A percentile compares a stretch with the other conserved stretches of the same genome.
Evolutionary conservation across 2,329 filamentous ascomycete species (phyloP).

Genomic region (Colletotrichum melonis): DNA sequence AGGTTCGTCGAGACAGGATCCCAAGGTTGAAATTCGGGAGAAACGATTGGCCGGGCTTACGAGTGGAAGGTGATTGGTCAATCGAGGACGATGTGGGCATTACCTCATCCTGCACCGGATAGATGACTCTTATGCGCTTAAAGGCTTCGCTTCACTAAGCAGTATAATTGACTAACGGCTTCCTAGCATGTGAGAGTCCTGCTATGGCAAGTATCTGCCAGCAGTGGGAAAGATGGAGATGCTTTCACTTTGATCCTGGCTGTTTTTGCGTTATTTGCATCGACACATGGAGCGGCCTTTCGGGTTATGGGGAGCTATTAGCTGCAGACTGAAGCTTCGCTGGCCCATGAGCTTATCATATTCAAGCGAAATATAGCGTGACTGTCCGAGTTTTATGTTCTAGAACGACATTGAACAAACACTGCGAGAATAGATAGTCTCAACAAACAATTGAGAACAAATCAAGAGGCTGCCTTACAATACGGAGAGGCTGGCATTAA

Average conservation of each 20-base stretch:
- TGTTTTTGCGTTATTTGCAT: neutral
- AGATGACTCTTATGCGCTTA: neutral
- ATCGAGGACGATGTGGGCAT: constrained; percentile 25
- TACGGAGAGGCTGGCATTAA: too few relatives aligned
- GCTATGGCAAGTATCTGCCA: neutral
- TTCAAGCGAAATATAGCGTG: too few relatives aligned
- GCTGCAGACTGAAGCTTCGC: too few relatives aligned
- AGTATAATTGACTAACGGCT: neutral
- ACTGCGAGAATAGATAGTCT: too few relatives aligned
- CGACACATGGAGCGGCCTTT: too few relatives aligned
- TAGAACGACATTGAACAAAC: too few relatives aligned
- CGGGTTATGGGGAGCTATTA: too few relatives aligned
- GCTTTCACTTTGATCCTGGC: neutral
- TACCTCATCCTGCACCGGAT: constrained; percentile 29
- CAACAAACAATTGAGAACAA: too few relatives aligned
- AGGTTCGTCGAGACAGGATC: constrained; percentile 18
- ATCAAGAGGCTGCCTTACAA: too few relatives aligned
- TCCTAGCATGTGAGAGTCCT: too few relatives aligned
- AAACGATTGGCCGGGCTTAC: constrained; percentile 35
- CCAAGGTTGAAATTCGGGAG: constrained; percentile 35
- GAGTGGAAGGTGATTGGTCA: constrained; percentile 29
- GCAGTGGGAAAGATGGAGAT: neutral
- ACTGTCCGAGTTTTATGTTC: too few relatives aligned
- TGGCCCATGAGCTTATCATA: too few relatives aligned
- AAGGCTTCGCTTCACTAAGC: neutral